Conservation (phyloP, 2,329 filamentous ascomycete genomes). For the Colletotrichum sansevieriae region DNA sequence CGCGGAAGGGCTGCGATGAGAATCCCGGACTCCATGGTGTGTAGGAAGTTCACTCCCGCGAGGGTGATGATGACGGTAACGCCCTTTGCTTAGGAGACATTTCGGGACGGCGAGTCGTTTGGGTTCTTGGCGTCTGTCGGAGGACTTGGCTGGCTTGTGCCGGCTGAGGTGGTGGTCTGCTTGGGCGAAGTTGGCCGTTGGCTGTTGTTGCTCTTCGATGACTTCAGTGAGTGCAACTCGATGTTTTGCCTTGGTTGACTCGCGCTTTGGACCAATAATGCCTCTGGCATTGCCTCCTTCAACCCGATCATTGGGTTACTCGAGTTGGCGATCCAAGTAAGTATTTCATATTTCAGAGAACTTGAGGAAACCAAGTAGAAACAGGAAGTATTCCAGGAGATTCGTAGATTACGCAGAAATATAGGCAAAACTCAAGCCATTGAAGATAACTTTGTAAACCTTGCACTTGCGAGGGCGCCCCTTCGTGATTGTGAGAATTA, state of each 20-base stretch:
- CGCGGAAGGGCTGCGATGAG: slow-evolving; percentile 54
- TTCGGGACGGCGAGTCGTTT: not conserved
- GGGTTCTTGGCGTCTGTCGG: not conserved
- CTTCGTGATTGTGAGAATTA: slow-evolving; percentile 1
- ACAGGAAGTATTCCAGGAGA: too few species aligned
- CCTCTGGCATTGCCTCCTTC: slow-evolving; percentile 16
- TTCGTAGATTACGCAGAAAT: too few species aligned
- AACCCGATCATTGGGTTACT: not conserved
- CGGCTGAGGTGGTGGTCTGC: not conserved
- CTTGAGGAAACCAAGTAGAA: too few species aligned
- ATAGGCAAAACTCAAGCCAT: too few species aligned
- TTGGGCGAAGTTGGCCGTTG: not conserved
- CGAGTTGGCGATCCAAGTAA: too few species aligned
- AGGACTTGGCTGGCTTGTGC: not conserved
- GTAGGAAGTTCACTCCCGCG: slow-evolving; percentile 52
- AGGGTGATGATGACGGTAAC: slow-evolving; percentile 50
- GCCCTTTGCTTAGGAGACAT: slow-evolving; percentile 46
- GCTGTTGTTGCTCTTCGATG: not conserved
- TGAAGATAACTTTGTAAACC: not conserved
- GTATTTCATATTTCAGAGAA: too few species aligned
- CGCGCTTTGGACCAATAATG: not conserved
- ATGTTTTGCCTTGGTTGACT: slow-evolving; percentile 2
- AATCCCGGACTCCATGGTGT: slow-evolving; percentile 54
- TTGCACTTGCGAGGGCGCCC: not conserved
- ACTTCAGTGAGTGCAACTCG: slow-evolving; percentile 14